A percentile compares a stretch with the other conserved stretches of the same genome.
phyloP scores from a whole-genome alignment of 805 yeast species.

The Candida piceae region DNA sequence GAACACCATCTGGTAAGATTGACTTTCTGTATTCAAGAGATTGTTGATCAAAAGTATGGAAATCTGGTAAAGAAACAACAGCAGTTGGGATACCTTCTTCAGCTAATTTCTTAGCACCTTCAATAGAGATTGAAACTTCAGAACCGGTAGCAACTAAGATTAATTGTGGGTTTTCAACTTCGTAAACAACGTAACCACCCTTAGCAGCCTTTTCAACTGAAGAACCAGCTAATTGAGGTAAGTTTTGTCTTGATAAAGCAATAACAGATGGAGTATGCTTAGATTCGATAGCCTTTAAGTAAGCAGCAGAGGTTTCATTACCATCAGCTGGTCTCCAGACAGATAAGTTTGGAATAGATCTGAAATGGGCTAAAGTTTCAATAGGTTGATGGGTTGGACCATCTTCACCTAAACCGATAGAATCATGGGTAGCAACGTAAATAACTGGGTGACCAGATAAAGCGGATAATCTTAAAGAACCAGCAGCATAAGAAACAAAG shows the following conservation, averaged over 20 bases:
- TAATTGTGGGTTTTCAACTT: conserved; percentile 57
- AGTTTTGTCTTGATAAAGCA: conserved; percentile 80
- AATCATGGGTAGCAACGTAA: conserved; percentile 89
- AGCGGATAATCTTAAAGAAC: conserved; percentile 83
- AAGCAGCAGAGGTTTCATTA: conserved; percentile 83
- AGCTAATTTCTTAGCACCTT: conserved; percentile 70
- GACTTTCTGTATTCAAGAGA: conserved; percentile 71
- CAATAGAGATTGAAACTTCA: conserved; percentile 80
- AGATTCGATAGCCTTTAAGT: conserved; percentile 57
- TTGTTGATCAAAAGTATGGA: conserved; percentile 84
- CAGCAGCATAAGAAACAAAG: conserved; percentile 79
- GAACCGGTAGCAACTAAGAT: conserved; percentile 92
- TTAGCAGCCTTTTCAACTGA: conserved; percentile 83
- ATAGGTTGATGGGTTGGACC: conserved; percentile 94
- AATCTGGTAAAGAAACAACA: conserved; percentile 92
- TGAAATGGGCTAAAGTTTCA: conserved; percentile 80
- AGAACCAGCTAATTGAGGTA: conserved; percentile 92
- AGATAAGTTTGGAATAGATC: conserved; percentile 76
- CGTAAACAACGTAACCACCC: conserved; percentile 85
- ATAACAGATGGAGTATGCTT: conserved; percentile 65
- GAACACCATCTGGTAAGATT: conserved; percentile 92
- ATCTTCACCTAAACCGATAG: conserved; percentile 88
- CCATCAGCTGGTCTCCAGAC: conserved; percentile 96
- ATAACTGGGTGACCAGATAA: conserved; percentile 76
- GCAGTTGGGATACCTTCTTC: conserved; percentile 64